Base-by-base conservation (phyloP, 768 basidiomycete genomes). In the Mycena olivaceomarginata region DNA sequence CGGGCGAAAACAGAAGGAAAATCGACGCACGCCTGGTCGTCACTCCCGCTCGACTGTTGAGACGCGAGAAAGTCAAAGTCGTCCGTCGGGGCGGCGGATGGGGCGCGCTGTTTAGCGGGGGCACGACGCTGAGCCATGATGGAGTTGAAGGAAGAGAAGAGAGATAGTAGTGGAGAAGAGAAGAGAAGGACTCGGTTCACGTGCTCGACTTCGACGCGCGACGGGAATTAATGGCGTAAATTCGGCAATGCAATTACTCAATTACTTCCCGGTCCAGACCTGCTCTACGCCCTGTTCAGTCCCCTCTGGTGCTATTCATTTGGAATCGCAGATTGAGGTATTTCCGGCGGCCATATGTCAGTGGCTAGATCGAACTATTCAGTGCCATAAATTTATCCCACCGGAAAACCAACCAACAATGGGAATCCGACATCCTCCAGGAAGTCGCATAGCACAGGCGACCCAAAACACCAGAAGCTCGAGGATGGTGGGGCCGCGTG, bases 1-100 rank as follows among this genome's bases (percentile, higher is more conserved):
- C n/a, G 65, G 59, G 71, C n/a, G 18, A 13, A 40, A n/a, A 31
- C 31, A n/a, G 43, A 46, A 25, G 18, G 25, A n/a, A 18, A 18
- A 62, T 72, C 37, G 31, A 79, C 78, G 75, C 75, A 79, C 78
- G 75, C 75, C 4, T 77, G 68, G 53, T 79, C 78, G 46, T 79
- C 78, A 60, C 78, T 79, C 3, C 78, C 75, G 6, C 72, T 68
- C 41, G 78, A 79, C 60, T 76, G 75, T 68, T 79, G 78, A n/a
- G 78, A 77, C 48, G 78, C 75, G 57, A 79, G 72, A 37, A 79
- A 79, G 72, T 79, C 78, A 40, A 79, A 79, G 37, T 79, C 78
- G 5, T 79, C 78, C 1, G 10, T 43, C 1, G 70, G 56, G 7
- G 25, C 31, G 13, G 40, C n/a, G 5, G 77, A 70, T 31, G 70